Evolutionary conservation across 129 eudicot genomes (phyloP).

Genomic region (Chrysanthemum seticuspe): DNA sequence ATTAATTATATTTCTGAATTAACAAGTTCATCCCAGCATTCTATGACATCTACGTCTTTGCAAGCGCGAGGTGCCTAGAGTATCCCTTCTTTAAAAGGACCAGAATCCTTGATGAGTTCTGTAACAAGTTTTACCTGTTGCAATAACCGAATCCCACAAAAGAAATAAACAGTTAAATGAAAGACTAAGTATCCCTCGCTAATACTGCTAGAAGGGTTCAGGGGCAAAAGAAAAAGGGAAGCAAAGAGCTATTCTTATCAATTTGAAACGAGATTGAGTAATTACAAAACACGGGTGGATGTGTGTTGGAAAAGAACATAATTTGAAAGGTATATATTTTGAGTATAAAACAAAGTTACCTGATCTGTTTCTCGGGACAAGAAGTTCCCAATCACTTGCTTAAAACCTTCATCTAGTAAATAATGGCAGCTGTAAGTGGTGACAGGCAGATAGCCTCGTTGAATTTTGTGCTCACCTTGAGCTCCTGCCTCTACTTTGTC

Average conservation of each 20-base stretch:
- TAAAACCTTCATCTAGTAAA: conserved; percentile 74
- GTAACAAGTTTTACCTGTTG: conserved; percentile 67
- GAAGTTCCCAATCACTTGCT: conserved; percentile 63
- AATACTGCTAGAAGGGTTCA: neutral
- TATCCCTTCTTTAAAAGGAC: conserved; percentile 76
- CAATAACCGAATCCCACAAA: conserved; percentile 23
- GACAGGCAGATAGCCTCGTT: conserved; percentile 88
- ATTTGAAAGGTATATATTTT: conserved; percentile 1
- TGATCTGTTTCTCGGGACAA: conserved; percentile 83
- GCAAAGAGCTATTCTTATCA: no score
- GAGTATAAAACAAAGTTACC: conserved; percentile 37
- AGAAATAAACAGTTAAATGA: neutral
- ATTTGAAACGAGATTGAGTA: no score
- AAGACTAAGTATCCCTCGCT: neutral
- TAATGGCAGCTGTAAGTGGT: conserved; percentile 92
- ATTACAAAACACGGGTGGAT: no score
- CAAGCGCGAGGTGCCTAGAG: conserved; percentile 24
- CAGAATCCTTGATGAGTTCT: conserved; percentile 66
- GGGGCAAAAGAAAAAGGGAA: no score
- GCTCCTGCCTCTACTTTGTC: conserved; percentile 98
- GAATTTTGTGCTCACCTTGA: conserved; percentile 97
- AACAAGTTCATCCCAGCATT: neutral
- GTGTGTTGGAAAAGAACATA: neutral
- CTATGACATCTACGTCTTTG: neutral
- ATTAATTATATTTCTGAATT: conserved; percentile 15